Conservation (phyloP, 768 basidiomycete species). For the Scleroderma bovista region DNA sequence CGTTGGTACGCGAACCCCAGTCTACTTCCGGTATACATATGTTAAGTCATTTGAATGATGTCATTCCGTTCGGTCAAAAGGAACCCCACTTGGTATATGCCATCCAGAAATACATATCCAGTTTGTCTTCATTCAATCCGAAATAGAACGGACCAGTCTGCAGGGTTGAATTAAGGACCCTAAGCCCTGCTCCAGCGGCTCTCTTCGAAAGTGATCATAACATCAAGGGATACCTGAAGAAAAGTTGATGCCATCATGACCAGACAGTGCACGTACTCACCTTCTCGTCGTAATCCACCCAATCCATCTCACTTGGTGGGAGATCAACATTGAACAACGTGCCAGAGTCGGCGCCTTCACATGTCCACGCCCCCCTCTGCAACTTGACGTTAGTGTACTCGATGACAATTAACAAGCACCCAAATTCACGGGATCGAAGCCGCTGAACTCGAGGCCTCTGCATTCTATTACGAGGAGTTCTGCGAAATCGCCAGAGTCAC, state of each 20-base stretch:
- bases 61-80: no score
- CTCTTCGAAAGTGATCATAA: constrained; percentile 63
- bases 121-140: no score
- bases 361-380: constrained; percentile 71
- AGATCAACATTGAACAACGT: constrained; percentile 67
- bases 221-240: constrained; percentile 52
- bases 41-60: no score
- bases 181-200: constrained; percentile 65
- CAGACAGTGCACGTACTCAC: constrained; percentile 30
- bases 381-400: no score
- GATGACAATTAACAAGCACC: constrained; percentile 10
- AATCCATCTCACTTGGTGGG: constrained; percentile 57
- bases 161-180: constrained; percentile 3
- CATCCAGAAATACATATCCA: background rate
- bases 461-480: constrained; percentile 76
- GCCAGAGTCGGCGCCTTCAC: constrained; percentile 53
- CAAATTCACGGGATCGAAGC: constrained; percentile 63
- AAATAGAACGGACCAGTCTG: no score
- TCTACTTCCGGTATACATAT: background rate
- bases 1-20: constrained; percentile 24
- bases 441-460: constrained; percentile 77
- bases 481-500: constrained; percentile 49
- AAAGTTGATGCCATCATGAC: background rate
- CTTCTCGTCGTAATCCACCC: constrained; percentile 93
- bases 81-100: background rate